phyloP scores from a whole-genome alignment of 495 filamentous ascomycete species.

The Daldinia concentrica region DNA sequence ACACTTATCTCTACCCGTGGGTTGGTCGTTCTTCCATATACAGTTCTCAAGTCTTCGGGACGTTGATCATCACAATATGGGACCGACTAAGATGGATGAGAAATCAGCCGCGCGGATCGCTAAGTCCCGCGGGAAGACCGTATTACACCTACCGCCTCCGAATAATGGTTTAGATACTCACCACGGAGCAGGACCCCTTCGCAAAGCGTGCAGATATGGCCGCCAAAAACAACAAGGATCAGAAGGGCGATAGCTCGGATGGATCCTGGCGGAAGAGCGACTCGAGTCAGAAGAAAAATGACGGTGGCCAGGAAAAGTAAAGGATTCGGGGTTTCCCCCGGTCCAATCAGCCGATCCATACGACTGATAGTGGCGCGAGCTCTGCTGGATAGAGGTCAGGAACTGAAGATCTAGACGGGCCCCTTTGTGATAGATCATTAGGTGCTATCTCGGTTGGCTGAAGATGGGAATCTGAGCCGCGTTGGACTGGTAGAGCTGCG shows the following conservation, averaged over 20 bases:
- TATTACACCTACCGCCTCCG: slow-evolving; percentile 15
- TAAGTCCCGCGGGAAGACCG: slow-evolving; percentile 52
- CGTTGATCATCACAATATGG: slow-evolving; percentile 42
- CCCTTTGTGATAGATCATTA: slow-evolving; percentile 30
- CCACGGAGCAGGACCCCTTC: slow-evolving; percentile 52
- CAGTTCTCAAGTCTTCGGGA: background rate
- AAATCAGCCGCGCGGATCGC: slow-evolving; percentile 57
- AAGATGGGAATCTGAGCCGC: slow-evolving; percentile 10
- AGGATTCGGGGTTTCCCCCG: background rate
- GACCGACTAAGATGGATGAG: slow-evolving; percentile 55
- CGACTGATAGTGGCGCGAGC: slow-evolving; percentile 5
- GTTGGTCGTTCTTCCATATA: background rate
- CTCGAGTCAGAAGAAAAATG: slow-evolving; percentile 24
- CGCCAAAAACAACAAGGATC: slow-evolving; percentile 50
- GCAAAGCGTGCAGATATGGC: slow-evolving; percentile 55
- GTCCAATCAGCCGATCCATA: slow-evolving; percentile 7
- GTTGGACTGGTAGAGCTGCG: background rate
- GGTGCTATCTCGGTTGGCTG: slow-evolving; percentile 21
- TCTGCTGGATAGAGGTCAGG: background rate
- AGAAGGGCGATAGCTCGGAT: slow-evolving; percentile 29
- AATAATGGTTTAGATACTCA: slow-evolving; percentile 19
- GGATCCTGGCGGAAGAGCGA: slow-evolving; percentile 16
- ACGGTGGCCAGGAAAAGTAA: slow-evolving; percentile 28
- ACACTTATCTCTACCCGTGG: background rate
- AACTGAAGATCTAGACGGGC: slow-evolving; percentile 22